These are phyloP conservation scores for Pisolithus thermaeus DNA, from an alignment of 1,284 basidiomycete species.

Conservation along the genomic window DNA sequence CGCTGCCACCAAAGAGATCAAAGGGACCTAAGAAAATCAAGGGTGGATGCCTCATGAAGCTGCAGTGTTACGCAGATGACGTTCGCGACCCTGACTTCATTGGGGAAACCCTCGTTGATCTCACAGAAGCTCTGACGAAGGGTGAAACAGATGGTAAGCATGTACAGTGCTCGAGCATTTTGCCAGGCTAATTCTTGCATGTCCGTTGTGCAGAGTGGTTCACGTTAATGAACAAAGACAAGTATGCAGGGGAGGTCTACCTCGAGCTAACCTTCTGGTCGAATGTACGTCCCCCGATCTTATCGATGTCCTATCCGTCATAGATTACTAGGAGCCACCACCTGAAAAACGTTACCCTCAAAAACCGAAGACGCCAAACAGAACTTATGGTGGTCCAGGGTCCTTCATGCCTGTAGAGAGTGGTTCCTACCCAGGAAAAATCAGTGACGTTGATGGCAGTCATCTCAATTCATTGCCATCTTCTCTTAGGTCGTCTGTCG, in stretches of 20 bases:
- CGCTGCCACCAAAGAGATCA: slow-evolving; percentile 52
- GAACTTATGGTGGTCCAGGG: slow-evolving; percentile 71
- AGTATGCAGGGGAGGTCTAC: slow-evolving; percentile 91
- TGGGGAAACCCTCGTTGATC: slow-evolving; percentile 84
- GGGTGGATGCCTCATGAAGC: slow-evolving; percentile 71
- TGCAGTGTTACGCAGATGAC: slow-evolving; percentile 94
- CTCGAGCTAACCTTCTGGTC: slow-evolving; percentile 95
- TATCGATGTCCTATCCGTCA: slow-evolving; percentile 5
- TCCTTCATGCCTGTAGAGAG: slow-evolving; percentile 59
- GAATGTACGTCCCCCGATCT: slow-evolving; percentile 60
- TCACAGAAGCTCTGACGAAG: slow-evolving; percentile 87
- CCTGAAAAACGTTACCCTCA: slow-evolving; percentile 62
- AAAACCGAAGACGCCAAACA: slow-evolving; percentile 46
- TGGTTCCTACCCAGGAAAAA: slow-evolving; percentile 27
- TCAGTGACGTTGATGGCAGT: slow-evolving; percentile 34
- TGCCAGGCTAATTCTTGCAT: slow-evolving; percentile 8
- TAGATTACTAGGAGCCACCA: slow-evolving; percentile 52
- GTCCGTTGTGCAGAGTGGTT: slow-evolving; percentile 77
- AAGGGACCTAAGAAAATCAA: slow-evolving; percentile 54
- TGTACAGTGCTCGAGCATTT: background rate
- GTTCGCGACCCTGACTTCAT: slow-evolving; percentile 93
- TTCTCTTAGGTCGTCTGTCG: slow-evolving; percentile 24
- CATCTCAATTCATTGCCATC: slow-evolving; percentile 33
- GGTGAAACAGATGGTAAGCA: slow-evolving; percentile 93
- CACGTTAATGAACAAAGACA: slow-evolving; percentile 80